Percentiles rank a stretch among this genome's conserved stretches.
These are phyloP conservation scores for Micractinium sp. DNA, from an alignment of 139 green algal species.

Conservation along the genomic window DNA sequence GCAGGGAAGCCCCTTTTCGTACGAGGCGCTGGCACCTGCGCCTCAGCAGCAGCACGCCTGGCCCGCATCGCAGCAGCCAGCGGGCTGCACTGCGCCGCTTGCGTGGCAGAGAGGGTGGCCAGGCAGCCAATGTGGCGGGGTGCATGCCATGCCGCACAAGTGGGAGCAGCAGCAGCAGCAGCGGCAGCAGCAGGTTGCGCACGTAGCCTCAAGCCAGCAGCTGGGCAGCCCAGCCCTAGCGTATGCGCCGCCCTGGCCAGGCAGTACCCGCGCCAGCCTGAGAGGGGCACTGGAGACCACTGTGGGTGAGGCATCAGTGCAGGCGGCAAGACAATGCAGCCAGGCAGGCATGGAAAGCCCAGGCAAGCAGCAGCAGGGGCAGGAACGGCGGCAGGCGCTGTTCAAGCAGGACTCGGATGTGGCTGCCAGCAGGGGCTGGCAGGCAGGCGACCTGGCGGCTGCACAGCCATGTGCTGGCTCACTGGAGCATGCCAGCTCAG, in stretches of 20 bases:
- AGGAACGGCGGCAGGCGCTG: background rate
- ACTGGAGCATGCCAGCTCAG: background rate
- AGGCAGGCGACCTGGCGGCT: background rate
- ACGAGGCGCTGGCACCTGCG: background rate
- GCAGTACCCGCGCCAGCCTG: background rate
- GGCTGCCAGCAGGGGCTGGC: background rate
- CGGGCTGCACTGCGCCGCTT: background rate
- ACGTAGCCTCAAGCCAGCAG: too few relatives aligned
- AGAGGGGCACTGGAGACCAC: too few relatives aligned
- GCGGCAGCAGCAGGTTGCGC: background rate
- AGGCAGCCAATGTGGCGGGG: background rate
- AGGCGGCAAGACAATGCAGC: too few relatives aligned
- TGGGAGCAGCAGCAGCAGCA: background rate
- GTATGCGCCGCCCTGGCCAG: too few relatives aligned
- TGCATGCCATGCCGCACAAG: background rate
- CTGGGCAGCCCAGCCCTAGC: too few relatives aligned
- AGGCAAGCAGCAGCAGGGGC: background rate
- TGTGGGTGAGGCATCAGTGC: too few relatives aligned
- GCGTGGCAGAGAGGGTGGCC: background rate
- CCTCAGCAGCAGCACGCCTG: background rate
- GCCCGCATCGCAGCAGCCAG: background rate
- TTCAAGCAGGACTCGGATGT: conserved; percentile 13
- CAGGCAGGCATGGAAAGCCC: too few relatives aligned
- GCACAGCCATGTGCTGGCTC: background rate
- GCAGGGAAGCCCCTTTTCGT: background rate